Base-by-base conservation (phyloP, 768 basidiomycete species). In the Amylocystis lapponica region DNA sequence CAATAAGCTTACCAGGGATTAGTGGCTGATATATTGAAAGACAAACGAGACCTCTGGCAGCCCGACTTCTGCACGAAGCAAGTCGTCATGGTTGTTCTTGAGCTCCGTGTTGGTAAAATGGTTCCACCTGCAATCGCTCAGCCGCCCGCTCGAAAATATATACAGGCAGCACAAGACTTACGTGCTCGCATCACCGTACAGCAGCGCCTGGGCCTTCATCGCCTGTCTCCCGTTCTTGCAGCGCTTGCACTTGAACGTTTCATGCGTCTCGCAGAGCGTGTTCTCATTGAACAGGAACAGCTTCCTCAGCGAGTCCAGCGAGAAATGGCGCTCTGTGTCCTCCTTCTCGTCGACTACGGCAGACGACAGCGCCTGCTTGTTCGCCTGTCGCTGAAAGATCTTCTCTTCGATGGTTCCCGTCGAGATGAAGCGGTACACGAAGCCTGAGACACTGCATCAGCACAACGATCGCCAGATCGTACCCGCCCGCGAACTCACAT, bases 341-440 rank as follows among this genome's bases (percentile, higher is more conserved):
- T 95, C 89, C 56, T 92, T 93, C 63, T 95, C 92, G 56, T 99
- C 95, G 16, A 99, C 94, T 3, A 98, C 93, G n/a, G 92, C 92
- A 1, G 93, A 93, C 0, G 96, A 98, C 10, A 98, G 77, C 2
- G 94, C 90, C 62, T 95, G 92, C 63, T 99, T 99, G 52, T 83
- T 86, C 12, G 87, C 92, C 65, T 99, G 96, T 35, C 96, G 75
- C 62, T 99, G 96, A 64, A 97, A 98, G 51, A 98, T 96, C 71
- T 97, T 98, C 67, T 98, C 95, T 64, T 98, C 94, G 48, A 98
- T 96, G 1, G 94, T 96, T 2, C 94, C 95, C 0, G 93, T 92
- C 4, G 90, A 86, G 52, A 97, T 94, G 65, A 98, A 99, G 19
- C 95, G 89, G 62, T 98, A 99, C 3, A 98, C 95, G 53, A 99